phyloP scores from a whole-genome alignment of 768 basidiomycete species.

The Collybia sordida region DNA sequence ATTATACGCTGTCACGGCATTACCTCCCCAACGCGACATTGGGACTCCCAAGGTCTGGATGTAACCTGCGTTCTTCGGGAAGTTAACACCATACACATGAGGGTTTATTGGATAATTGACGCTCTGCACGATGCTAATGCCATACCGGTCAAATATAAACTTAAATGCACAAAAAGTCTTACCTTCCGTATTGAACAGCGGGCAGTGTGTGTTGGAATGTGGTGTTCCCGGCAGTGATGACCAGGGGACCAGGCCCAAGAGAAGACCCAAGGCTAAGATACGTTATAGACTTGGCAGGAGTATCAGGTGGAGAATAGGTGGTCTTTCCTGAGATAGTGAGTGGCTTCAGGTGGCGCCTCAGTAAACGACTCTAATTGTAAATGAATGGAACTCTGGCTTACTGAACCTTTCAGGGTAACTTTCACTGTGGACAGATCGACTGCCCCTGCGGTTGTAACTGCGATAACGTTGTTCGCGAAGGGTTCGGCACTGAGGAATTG shows the following conservation, averaged over 20 bases:
- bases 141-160: not conserved
- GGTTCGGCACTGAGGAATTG: constrained; percentile 54
- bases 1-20: constrained; percentile 56
- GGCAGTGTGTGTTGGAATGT: constrained; percentile 44
- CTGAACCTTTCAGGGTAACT: constrained; percentile 39
- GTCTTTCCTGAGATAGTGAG: constrained; percentile 32
- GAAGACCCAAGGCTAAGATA: constrained; percentile 42
- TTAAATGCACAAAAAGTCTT: not conserved
- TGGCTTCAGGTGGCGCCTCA: constrained; percentile 18
- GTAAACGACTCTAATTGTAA: not conserved
- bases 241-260: constrained; percentile 40
- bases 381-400: constrained; percentile 15
- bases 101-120: constrained; percentile 42
- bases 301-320: constrained; percentile 42
- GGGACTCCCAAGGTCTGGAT: constrained; percentile 49
- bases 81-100: constrained; percentile 54
- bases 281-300: constrained; percentile 46
- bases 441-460: constrained; percentile 46
- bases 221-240: constrained; percentile 38
- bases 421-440: constrained; percentile 40
- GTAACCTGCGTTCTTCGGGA: constrained; percentile 45
- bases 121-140: constrained; percentile 32
- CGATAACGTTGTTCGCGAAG: constrained; percentile 43
- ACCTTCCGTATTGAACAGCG: constrained; percentile 41
- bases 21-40: constrained; percentile 54